Conservation (phyloP, 2,329 filamentous ascomycete genomes). For the Sarocladium brachiariae region DNA sequence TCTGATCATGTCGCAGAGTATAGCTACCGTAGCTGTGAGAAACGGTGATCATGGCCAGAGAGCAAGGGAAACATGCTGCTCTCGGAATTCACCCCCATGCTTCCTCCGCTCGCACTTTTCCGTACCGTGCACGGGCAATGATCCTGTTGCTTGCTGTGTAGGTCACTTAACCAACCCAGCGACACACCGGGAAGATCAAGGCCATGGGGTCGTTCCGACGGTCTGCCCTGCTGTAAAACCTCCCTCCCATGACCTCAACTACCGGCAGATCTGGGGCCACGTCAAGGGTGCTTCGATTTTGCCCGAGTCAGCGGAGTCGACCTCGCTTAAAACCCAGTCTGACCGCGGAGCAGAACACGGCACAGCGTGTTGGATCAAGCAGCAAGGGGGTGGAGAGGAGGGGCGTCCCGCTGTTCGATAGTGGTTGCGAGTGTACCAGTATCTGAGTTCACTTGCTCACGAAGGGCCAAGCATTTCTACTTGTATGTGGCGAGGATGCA, state of each 20-base stretch:
- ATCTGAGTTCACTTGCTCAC: neutral
- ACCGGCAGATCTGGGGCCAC: conserved; percentile 9
- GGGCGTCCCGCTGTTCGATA: neutral
- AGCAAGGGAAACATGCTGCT: no score
- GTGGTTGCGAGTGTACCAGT: neutral
- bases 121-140: no score
- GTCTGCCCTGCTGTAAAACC: neutral
- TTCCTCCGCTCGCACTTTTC: no score
- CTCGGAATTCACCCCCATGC: no score
- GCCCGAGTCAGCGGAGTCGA: conserved; percentile 4
- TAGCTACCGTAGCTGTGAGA: no score
- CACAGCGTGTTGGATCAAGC: neutral
- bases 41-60: no score
- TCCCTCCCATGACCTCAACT: conserved; percentile 2
- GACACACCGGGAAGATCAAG: neutral
- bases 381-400: neutral
- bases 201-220: neutral
- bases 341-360: neutral
- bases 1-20: no score
- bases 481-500: neutral
- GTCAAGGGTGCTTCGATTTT: conserved; percentile 7
- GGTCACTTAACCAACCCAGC: no score
- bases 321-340: neutral
- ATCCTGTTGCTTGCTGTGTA: no score
- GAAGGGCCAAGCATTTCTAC: neutral